phyloP scores from a whole-genome alignment of 192 early-diverging fungal genomes.

The Backusella westeae region DNA sequence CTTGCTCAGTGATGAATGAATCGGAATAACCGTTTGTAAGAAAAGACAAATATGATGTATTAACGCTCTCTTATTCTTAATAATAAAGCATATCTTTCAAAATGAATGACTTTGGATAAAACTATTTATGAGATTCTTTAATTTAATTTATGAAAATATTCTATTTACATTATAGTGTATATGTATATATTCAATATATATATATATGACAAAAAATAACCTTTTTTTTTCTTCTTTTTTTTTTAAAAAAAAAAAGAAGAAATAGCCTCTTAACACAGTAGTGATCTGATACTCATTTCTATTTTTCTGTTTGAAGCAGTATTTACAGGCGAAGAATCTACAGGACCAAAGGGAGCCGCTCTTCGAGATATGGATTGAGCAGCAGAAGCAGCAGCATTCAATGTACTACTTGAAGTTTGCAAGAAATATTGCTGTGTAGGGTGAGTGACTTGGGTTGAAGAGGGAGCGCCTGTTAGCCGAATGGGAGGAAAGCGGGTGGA shows the following conservation, averaged over 20 bases:
- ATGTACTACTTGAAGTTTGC: conserved; percentile 31
- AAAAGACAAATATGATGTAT: too few species aligned
- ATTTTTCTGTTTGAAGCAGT: not conserved
- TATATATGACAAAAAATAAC: not conserved
- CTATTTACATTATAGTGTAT: conserved; percentile 6
- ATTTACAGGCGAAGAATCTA: conserved; percentile 5
- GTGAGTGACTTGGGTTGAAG: conserved; percentile 15
- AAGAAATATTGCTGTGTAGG: conserved; percentile 35
- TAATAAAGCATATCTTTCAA: not conserved
- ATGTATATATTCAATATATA: not conserved
- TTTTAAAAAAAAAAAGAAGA: not conserved
- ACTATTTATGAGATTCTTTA: not conserved
- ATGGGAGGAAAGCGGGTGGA: not conserved
- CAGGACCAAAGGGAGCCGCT: not conserved
- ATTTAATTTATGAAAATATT: conserved; percentile 3
- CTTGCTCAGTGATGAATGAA: too few species aligned
- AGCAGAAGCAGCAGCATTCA: conserved; percentile 32
- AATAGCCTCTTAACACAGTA: conserved; percentile 16
- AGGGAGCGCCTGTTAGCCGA: not conserved
- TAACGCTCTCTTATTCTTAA: not conserved
- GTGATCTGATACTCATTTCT: conserved; percentile 28
- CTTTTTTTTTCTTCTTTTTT: too few species aligned
- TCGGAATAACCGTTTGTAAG: too few species aligned
- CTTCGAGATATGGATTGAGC: conserved; percentile 11
- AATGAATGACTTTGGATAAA: not conserved